Base-by-base conservation (phyloP, 1,284 basidiomycete species). In the Austropuccinia psidii region DNA sequence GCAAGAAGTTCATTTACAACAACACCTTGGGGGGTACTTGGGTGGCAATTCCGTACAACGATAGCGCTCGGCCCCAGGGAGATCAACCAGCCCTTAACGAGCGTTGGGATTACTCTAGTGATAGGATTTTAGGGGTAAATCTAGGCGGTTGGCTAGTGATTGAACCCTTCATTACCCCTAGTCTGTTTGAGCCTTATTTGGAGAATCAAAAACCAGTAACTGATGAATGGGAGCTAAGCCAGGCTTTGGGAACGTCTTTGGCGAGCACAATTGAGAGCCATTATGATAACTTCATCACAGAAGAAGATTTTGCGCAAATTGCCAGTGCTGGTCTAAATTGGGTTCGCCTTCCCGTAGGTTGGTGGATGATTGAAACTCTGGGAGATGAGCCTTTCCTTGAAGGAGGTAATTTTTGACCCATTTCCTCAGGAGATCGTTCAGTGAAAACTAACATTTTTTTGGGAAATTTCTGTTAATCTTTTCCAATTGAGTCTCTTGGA, bases 261-360 rank as follows among this genome's bases (percentile, higher is more conserved):
- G 39, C 50, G 8, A 65, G 45, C 27, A 73, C 73, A 13, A 75
- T 78, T 35, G 88, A 89, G 79, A 83, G 87, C 21, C 91, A 94
- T 80, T 93, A 93, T 79, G 82, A 85, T 66, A 90, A 88, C 0
- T 93, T 92, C 80, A 88, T 92, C 75, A 90, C 43, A 24, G 92
- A 95, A 80, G 82, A 88, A 79, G 93, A 95, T 82, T 88, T 96
- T 79, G 90, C 90, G 19, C 84, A 90, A 79, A 95, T 96, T 66
- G 91, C 90, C 17, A 89, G 86, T 4, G 92, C 93, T 3, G 93
- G 93, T 27, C 83, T 95, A 45, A 84, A 84, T 78, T 84, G 81
- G 80, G 79, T 83, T 61, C 77, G 81, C n/a, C 60, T 78, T 35
- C 77, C 75, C 29, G 62, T 77, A n/a, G 76, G 89, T 0, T 93